phyloP scores from a whole-genome alignment of 1,284 basidiomycete genomes.

The Vanrija humicola region DNA sequence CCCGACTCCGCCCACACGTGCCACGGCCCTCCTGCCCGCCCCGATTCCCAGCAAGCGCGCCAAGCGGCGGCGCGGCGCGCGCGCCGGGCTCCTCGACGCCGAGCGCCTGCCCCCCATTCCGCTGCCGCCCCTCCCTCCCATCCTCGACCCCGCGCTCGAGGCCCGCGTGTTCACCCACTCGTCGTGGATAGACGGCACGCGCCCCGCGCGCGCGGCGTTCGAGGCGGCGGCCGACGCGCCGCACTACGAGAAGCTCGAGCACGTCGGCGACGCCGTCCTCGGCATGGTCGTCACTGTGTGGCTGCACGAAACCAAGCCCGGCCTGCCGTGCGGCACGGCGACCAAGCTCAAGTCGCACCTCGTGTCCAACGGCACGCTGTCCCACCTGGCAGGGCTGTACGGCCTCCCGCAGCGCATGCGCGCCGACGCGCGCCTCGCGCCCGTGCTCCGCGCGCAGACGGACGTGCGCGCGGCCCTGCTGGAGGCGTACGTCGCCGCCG shows the following conservation, averaged over 20 bases:
- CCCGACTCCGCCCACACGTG: not conserved
- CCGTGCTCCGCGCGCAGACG: slow-evolving; percentile 35
- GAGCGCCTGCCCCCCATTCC: slow-evolving; percentile 39
- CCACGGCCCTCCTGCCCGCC: slow-evolving; percentile 21
- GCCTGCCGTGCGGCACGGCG: slow-evolving; percentile 38
- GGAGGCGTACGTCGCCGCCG: slow-evolving; percentile 44
- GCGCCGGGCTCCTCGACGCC: slow-evolving; percentile 35
- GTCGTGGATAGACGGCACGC: slow-evolving; percentile 25
- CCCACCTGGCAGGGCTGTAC: slow-evolving; percentile 42
- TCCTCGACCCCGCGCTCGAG: slow-evolving; percentile 24
- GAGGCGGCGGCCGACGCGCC: slow-evolving; percentile 26
- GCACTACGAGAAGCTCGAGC: slow-evolving; percentile 46
- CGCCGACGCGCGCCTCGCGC: slow-evolving; percentile 30
- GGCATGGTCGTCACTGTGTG: slow-evolving; percentile 45
- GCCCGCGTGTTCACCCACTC: slow-evolving; percentile 35
- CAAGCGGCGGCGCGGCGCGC: slow-evolving; percentile 21
- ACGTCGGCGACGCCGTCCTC: slow-evolving; percentile 43
- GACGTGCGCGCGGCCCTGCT: slow-evolving; percentile 44
- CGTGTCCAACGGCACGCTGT: slow-evolving; percentile 43
- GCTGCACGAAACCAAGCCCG: slow-evolving; percentile 39
- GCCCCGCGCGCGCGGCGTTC: slow-evolving; percentile 27
- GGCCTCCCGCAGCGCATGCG: slow-evolving; percentile 34
- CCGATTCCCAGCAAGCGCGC: slow-evolving; percentile 37
- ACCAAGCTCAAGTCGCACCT: slow-evolving; percentile 45
- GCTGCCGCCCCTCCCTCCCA: slow-evolving; percentile 36